These are phyloP conservation scores for Trichoderma sp. DNA, from an alignment of 2,329 filamentous ascomycete genomes.

Conservation along the genomic window DNA sequence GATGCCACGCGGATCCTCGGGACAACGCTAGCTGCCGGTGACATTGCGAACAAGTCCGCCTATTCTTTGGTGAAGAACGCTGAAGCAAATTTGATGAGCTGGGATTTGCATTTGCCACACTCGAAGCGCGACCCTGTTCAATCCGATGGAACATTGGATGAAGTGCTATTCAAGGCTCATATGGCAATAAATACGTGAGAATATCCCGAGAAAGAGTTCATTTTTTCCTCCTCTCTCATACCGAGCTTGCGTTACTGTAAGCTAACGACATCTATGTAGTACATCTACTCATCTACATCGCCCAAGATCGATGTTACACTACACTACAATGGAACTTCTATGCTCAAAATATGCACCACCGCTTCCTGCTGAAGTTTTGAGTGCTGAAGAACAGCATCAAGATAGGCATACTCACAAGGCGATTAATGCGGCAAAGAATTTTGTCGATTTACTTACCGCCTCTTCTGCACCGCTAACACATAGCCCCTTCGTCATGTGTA, in stretches of 20 bases:
- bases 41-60: constrained; percentile 42
- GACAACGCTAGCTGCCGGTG: constrained; percentile 48
- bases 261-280: neutral
- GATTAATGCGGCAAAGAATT: constrained; percentile 19
- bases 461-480: constrained; percentile 22
- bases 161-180: constrained; percentile 80
- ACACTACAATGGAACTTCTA: constrained; percentile 27
- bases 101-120: constrained; percentile 71
- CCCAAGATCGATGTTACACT: constrained; percentile 25
- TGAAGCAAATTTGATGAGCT: constrained; percentile 59
- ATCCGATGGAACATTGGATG: constrained; percentile 66
- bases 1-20: constrained; percentile 74
- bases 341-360: constrained; percentile 27
- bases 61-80: constrained; percentile 23
- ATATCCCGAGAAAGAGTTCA: neutral
- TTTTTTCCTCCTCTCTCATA: neutral
- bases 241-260: too few species aligned
- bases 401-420: constrained; percentile 25
- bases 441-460: constrained; percentile 25
- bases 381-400: constrained; percentile 22
- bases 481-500: constrained; percentile 28
- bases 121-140: constrained; percentile 65
- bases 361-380: constrained; percentile 21
- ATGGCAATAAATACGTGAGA: constrained; percentile 62
- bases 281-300: constrained; percentile 25